Percentiles rank a stretch among this genome's conserved stretches.
Conservation (phyloP, 208 protist species). For the Wallacemonas sp. region DNA sequence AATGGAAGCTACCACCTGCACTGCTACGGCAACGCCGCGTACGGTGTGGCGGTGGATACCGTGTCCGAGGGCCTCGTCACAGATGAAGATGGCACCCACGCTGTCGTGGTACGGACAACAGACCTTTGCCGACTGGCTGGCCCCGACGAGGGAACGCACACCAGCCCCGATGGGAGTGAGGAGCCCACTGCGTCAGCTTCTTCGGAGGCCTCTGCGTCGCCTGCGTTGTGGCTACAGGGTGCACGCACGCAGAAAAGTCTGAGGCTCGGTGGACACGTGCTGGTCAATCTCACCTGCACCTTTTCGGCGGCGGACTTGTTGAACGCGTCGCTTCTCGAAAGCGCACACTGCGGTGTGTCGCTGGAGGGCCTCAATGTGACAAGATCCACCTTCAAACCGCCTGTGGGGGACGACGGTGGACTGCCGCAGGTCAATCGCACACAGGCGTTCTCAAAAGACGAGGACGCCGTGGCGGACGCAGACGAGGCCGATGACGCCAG, state of each 20-base stretch:
- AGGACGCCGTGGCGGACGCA: too few species aligned
- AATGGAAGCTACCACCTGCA: constrained; percentile 31
- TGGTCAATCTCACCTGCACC: constrained; percentile 39
- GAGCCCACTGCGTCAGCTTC: too few species aligned
- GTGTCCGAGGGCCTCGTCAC: constrained; percentile 16
- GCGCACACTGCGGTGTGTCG: constrained; percentile 36
- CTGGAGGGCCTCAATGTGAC: constrained; percentile 26
- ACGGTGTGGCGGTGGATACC: constrained; percentile 22
- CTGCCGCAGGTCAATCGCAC: neutral
- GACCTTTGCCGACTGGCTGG: neutral
- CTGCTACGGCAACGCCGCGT: constrained; percentile 34
- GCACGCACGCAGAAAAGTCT: neutral
- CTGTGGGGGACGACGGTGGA: neutral
- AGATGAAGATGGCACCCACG: neutral
- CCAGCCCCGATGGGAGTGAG: too few species aligned
- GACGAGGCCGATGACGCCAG: too few species aligned
- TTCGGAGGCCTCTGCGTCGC: too few species aligned
- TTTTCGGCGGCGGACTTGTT: constrained; percentile 18
- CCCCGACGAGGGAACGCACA: neutral
- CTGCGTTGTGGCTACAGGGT: constrained; percentile 4
- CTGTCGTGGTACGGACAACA: constrained; percentile 12
- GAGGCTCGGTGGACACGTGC: neutral
- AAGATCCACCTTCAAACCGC: neutral
- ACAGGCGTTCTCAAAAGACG: too few species aligned
- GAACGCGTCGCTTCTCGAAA: constrained; percentile 12